These are phyloP conservation scores for Alternaria sp. DNA, from an alignment of 2,329 filamentous ascomycete species.

Conservation along the genomic window DNA sequence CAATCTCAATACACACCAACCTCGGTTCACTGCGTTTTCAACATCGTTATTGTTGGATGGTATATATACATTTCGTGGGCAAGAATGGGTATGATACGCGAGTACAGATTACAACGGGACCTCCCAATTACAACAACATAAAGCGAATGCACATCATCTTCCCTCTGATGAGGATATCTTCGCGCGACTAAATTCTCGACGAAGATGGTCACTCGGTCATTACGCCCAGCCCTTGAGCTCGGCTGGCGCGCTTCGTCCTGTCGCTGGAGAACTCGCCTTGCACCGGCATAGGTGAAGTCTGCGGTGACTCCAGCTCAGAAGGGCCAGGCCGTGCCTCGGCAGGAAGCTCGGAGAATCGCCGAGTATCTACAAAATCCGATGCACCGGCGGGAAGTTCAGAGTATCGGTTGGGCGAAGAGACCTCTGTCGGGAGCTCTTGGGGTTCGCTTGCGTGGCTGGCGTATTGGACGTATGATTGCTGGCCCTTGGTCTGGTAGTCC, in stretches of 20 bases:
- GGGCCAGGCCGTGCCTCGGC: constrained; percentile 4
- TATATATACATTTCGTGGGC: background rate
- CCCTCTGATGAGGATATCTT: background rate
- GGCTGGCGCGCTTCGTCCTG: constrained; percentile 11
- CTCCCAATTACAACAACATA: background rate
- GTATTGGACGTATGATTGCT: constrained; percentile 23
- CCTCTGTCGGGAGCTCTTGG: constrained; percentile 26
- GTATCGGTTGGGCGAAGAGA: constrained; percentile 13
- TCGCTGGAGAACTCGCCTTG: constrained; percentile 21
- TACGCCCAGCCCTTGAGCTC: constrained; percentile 15
- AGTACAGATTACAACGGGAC: background rate
- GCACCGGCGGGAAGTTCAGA: constrained; percentile 33
- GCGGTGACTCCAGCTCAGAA: constrained; percentile 28
- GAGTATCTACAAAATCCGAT: constrained; percentile 5
- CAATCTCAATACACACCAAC: background rate
- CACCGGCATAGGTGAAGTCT: constrained; percentile 21
- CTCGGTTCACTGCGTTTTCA: background rate
- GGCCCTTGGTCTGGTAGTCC: constrained; percentile 14
- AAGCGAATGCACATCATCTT: background rate
- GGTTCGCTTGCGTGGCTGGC: constrained; percentile 18
- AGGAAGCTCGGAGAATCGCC: constrained; percentile 31
- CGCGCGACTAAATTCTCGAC: background rate
- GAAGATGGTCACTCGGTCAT: constrained; percentile 4
- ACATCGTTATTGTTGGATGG: background rate
- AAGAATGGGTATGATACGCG: background rate